Percentiles rank a stretch among this genome's conserved stretches.
Conservation (phyloP, 1,284 basidiomycete genomes). For the Ceratobasidium sp. region DNA sequence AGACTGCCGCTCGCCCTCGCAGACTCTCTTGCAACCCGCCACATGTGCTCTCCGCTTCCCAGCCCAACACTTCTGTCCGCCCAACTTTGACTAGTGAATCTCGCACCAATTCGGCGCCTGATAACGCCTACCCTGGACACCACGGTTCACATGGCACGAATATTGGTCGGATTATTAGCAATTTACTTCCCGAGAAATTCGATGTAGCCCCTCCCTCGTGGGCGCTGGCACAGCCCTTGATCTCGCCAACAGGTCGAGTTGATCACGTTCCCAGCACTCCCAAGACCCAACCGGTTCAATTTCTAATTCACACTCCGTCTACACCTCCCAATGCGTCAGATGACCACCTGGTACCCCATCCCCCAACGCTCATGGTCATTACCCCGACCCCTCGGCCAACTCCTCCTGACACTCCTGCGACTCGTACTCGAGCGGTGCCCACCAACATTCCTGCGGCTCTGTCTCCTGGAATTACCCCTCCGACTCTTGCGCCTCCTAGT, state of each 20-base stretch:
- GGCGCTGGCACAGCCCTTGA: constrained; percentile 33
- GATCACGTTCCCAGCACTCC: constrained; percentile 28
- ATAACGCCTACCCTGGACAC: neutral
- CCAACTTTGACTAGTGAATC: constrained; percentile 21
- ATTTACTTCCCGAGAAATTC: constrained; percentile 62
- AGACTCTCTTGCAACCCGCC: constrained; percentile 22
- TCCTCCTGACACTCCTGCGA: constrained; percentile 58
- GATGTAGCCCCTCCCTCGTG: constrained; percentile 43
- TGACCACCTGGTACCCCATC: constrained; percentile 42
- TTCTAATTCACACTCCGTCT: constrained; percentile 38
- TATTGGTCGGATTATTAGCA: constrained; percentile 66
- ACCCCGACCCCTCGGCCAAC: constrained; percentile 64
- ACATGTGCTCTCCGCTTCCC: constrained; percentile 19
- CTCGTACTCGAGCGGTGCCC: constrained; percentile 50
- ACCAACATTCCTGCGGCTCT: constrained; percentile 26
- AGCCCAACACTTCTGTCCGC: constrained; percentile 17
- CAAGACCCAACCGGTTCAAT: constrained; percentile 30
- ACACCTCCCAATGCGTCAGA: constrained; percentile 40
- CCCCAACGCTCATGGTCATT: constrained; percentile 58
- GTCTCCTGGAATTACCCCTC: constrained; percentile 21
- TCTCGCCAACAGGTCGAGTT: neutral
- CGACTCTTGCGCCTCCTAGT: constrained; percentile 29
- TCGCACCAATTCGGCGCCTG: constrained; percentile 34
- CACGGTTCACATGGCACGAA: constrained; percentile 39
- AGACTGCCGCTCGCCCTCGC: neutral